Percentiles rank a stretch among this genome's conserved stretches.
phyloP scores from a whole-genome alignment of 139 green algal genomes.

The Closterium sp. region DNA sequence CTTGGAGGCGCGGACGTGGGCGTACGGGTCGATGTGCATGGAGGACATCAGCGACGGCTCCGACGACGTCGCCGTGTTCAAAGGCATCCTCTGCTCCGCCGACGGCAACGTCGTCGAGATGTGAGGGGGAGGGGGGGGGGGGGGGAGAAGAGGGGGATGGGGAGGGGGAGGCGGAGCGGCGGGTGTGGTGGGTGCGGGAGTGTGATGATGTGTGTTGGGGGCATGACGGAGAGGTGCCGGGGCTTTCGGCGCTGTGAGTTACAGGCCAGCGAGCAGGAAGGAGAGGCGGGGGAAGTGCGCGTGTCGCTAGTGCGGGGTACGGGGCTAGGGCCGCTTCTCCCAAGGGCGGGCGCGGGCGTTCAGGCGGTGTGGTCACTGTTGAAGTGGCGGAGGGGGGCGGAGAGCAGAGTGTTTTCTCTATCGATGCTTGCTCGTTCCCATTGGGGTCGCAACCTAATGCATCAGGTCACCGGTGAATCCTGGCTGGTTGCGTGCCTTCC shows the following conservation, averaged over 20 bases:
- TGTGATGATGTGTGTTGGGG: not conserved
- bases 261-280: not conserved
- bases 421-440: too few relatives aligned
- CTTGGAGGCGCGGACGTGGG: not conserved
- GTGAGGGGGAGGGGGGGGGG: not conserved
- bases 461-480: too few relatives aligned
- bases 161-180: not conserved
- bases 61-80: not conserved
- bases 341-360: not conserved
- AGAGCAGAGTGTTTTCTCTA: not conserved
- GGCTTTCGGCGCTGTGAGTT: not conserved
- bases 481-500: too few relatives aligned
- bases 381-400: not conserved
- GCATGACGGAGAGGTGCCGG: not conserved
- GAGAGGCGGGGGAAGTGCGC: not conserved
- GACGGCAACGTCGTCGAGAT: too few relatives aligned
- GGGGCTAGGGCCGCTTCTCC: not conserved
- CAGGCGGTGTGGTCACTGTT: not conserved
- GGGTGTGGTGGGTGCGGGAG: not conserved
- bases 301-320: not conserved
- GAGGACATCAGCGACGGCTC: not conserved
- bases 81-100: too few relatives aligned
- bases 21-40: not conserved
- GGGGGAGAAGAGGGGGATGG: too few relatives aligned
- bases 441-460: too few relatives aligned